Evolutionary conservation across 2,329 filamentous ascomycete species (phyloP), one percentile per base, ranked within the genome.

Genomic region (Neofusicoccum umdonicola): DNA sequence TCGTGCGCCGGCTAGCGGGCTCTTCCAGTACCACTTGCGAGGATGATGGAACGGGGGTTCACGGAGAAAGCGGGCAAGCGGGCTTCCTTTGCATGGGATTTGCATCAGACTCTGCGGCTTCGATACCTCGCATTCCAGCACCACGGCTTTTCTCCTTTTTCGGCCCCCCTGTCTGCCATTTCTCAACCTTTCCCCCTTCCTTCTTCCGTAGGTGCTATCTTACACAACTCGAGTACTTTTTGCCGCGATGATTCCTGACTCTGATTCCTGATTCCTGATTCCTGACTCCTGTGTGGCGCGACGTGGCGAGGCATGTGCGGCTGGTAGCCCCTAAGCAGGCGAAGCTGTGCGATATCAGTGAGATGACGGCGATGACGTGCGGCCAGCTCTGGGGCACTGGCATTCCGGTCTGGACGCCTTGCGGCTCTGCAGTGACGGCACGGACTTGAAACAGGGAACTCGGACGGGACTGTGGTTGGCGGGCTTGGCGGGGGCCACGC

Each of bases 41-140:
- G 56, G 56, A 60, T 47, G 56, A 47, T 37, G 44, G 51, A 48
- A 64, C 12, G 51, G 62, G 61, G 51, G 41, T 19, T 44, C 37
- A 45, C 27, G n/a, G 47, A 54, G 61, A 64, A 48, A 50, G 62
- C 62, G 50, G 62, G 62, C 51, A 48, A 64, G 51, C 62, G 51
- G 62, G 51, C 62, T 63, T 63, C 50, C 61, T 56, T 54, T 63
- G 61, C 45, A 31, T 56, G 61, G 50, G 61, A 63, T 63, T 63
- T 54, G 61, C 61, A 63, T 63, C 61, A 63, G 35, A 45, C 48
- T 63, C 60, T 62, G 60, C 60, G 60, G 45, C 60, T 62, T 62
- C 61, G 39, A 63, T 63, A 63, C 61, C 61, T 63, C 48, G 48
- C 61, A 54, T 63, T 54, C 61, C 37, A 54, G 61, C 48, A 63